These are phyloP conservation scores for Pleoardoris graminearum DNA, from an alignment of 2,329 filamentous ascomycete genomes.

Conservation along the genomic window DNA sequence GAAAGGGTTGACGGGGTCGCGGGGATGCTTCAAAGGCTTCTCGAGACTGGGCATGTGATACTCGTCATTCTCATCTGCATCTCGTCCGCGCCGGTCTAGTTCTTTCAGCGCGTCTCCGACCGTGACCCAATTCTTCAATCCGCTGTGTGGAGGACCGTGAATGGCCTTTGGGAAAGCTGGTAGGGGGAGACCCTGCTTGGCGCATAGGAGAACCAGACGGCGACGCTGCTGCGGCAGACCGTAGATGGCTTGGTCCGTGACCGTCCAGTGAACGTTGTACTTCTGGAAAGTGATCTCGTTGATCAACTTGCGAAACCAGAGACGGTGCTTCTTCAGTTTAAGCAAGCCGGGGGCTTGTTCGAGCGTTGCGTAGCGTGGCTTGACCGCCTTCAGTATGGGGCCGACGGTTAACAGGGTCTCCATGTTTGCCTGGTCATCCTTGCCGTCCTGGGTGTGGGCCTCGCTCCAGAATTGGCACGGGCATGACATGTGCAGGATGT, in stretches of 20 bases:
- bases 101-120: constrained; percentile 28
- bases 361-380: constrained; percentile 23
- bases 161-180: constrained; percentile 35
- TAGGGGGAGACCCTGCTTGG: constrained; percentile 26
- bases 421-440: constrained; percentile 27
- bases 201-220: constrained; percentile 34
- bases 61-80: background rate
- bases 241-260: constrained; percentile 21
- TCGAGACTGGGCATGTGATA: constrained; percentile 24
- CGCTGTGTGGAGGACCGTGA: constrained; percentile 24
- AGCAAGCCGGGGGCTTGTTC: constrained; percentile 24
- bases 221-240: constrained; percentile 31
- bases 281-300: constrained; percentile 21
- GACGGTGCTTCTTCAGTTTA: constrained; percentile 15
- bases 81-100: constrained; percentile 2
- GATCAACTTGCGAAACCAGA: constrained; percentile 18
- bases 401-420: constrained; percentile 25
- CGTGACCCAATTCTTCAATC: constrained; percentile 22
- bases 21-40: constrained; percentile 1
- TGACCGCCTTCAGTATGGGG: constrained; percentile 16
- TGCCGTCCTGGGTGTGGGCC: constrained; percentile 19
- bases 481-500: constrained; percentile 21
- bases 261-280: constrained; percentile 31
- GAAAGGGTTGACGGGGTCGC: constrained; percentile 12
- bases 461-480: constrained; percentile 23